Conservation (phyloP, 768 basidiomycete genomes). For the Phylloporus scabripes region DNA sequence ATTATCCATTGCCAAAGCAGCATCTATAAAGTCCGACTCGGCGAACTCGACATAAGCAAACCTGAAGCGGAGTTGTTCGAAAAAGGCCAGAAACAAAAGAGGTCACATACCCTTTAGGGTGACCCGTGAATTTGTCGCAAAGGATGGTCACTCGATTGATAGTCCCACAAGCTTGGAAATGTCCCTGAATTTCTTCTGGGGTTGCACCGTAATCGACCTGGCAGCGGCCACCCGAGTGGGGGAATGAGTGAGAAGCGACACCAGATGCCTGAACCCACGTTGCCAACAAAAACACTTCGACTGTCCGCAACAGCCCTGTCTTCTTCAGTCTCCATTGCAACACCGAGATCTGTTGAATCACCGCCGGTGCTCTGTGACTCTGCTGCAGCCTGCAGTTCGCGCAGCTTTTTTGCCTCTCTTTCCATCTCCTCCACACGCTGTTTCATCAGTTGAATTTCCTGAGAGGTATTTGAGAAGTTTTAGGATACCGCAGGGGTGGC, state of each 20-base stretch:
- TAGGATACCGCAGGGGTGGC: slow-evolving; percentile 2
- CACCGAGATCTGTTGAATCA: slow-evolving; percentile 40
- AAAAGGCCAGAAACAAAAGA: slow-evolving; percentile 15
- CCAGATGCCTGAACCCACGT: slow-evolving; percentile 53
- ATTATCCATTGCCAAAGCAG: slow-evolving; percentile 90
- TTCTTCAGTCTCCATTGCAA: slow-evolving; percentile 74
- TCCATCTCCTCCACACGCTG: slow-evolving; percentile 93
- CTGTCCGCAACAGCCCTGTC: slow-evolving; percentile 76
- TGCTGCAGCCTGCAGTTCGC: slow-evolving; percentile 79
- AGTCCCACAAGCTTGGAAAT: slow-evolving; percentile 95
- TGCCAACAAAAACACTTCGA: slow-evolving; percentile 92
- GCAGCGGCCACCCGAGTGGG: slow-evolving; percentile 7
- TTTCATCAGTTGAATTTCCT: slow-evolving; percentile 91
- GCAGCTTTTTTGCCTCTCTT: slow-evolving; percentile 78
- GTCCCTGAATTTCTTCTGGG: slow-evolving; percentile 95
- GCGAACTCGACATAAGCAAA: slow-evolving; percentile 99
- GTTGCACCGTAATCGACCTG: slow-evolving; percentile 97
- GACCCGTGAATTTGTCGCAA: slow-evolving; percentile 99
- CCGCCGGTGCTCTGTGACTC: slow-evolving; percentile 50
- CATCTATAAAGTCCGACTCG: slow-evolving; percentile 84
- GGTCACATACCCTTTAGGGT: slow-evolving; percentile 83
- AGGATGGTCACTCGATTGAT: slow-evolving; percentile 99
- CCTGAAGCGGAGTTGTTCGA: slow-evolving; percentile 37
- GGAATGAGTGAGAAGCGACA: slow-evolving; percentile 4
- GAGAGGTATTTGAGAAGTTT: slow-evolving; percentile 16